Percentiles rank a stretch among this genome's conserved stretches.
Conservation (phyloP, 176 grass and related monocot genomes). For the Oryza glaberrima region DNA sequence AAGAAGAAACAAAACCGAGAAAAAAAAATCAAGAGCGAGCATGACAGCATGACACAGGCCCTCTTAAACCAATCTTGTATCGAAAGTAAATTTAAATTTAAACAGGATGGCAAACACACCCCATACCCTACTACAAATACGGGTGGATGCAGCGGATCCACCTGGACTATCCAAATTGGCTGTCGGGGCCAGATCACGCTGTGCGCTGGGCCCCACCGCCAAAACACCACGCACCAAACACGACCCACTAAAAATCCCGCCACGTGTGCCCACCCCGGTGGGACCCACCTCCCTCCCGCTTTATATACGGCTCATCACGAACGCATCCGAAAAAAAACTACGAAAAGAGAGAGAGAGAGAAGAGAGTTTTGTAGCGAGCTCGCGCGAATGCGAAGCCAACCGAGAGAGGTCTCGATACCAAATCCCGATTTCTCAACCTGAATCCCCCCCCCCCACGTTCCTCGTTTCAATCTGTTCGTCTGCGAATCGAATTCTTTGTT, state of each 20-base stretch:
- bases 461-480: neutral
- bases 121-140: neutral
- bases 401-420: slow-evolving; percentile 12
- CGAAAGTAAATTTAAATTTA: neutral
- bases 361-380: neutral
- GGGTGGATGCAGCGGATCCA: slow-evolving; percentile 39
- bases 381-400: slow-evolving; percentile 48
- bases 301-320: slow-evolving; percentile 29
- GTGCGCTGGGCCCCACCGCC: neutral
- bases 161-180: slow-evolving; percentile 9
- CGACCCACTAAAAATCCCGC: rapidly evolving
- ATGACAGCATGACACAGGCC: neutral
- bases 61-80: neutral
- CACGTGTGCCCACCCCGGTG: neutral
- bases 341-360: neutral
- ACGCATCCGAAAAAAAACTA: neutral
- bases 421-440: neutral
- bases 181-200: neutral
- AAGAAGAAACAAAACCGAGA: no score
- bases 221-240: neutral
- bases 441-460: neutral
- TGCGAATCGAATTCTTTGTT: neutral
- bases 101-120: neutral
- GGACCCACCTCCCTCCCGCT: neutral
- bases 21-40: neutral